phyloP scores from a whole-genome alignment of 1,139 yeast genomes.

The Yamadazyma atmosphaerica region DNA sequence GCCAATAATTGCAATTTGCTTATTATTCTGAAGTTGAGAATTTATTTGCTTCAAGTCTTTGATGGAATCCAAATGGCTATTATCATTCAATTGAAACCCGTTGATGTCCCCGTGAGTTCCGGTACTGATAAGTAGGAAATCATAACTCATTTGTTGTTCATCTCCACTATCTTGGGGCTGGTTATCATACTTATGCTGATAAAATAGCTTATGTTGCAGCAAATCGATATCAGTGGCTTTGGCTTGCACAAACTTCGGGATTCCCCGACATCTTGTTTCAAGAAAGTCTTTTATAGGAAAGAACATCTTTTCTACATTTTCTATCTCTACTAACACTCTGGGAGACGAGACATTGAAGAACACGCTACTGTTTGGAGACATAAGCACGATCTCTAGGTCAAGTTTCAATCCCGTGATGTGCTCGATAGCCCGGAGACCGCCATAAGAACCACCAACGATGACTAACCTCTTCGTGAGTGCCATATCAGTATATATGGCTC shows the following conservation, averaged over 20 bases:
- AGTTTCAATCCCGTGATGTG: slow-evolving; percentile 10
- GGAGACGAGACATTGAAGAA: slow-evolving; percentile 31
- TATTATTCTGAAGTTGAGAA: slow-evolving; percentile 19
- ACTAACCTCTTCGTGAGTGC: slow-evolving; percentile 20
- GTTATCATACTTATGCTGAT: slow-evolving; percentile 6
- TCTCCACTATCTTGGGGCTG: slow-evolving; percentile 7
- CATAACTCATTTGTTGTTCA: slow-evolving; percentile 18
- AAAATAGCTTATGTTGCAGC: slow-evolving; percentile 2
- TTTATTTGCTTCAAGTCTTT: slow-evolving; percentile 17
- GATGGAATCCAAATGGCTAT: slow-evolving; percentile 14
- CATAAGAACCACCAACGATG: slow-evolving; percentile 39
- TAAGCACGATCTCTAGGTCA: slow-evolving; percentile 14
- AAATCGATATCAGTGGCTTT: slow-evolving; percentile 25
- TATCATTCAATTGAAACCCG: slow-evolving; percentile 27
- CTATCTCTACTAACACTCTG: slow-evolving; percentile 29
- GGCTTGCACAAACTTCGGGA: slow-evolving; percentile 20
- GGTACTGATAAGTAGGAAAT: slow-evolving; percentile 33
- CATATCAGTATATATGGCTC: no score
- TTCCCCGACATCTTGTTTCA: slow-evolving; percentile 6
- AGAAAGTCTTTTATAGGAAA: slow-evolving; percentile 19
- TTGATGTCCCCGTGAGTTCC: slow-evolving; percentile 26
- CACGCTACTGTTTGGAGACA: slow-evolving; percentile 21
- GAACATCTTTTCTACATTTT: slow-evolving; percentile 17
- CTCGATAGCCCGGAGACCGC: slow-evolving; percentile 28
- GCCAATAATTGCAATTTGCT: slow-evolving; percentile 34